Evolutionary conservation across 208 protist species (phyloP), one percentile per base, ranked within the genome.

Genomic region (Leishmania arabica): DNA sequence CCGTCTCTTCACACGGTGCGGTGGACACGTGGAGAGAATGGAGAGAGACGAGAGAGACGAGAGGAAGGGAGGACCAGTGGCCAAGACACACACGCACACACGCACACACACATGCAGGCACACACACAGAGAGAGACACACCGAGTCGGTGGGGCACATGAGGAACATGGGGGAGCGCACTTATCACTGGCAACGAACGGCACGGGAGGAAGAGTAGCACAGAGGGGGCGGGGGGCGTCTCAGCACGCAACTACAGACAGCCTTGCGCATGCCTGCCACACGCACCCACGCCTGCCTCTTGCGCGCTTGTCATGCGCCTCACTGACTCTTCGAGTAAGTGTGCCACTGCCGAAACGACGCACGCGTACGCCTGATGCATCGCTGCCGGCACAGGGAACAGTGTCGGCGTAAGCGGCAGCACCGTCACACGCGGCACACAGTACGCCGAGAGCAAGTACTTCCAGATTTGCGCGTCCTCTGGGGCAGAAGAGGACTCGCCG

Each of bases 381-480:
- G 88, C 87, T 45, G 86, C 80, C 5, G 73, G 21, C 17, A 86
- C 75, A 4, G 86, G 75, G 68, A 91, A 90, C 3, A 84, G 81
- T 24, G 69, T 65, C 54, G 84, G 90, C 1, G 84, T 81, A 3
- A 93, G 88, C n/a, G 88, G 84, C 7, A 91, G 66, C 40, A 91
- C 84, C 68, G 73, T 77, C 47, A 91, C 80, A 1, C 49, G 74
- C 9, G 89, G 89, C 24, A 84, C 80, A n/a, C 84, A 85, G 45
- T 34, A 82, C 37, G 42, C 21, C 21, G 54, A 21, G 8, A 80
- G 40, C 8, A 83, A 21, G 15, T 49, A n/a, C 15, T 17, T 17
- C 7, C 70, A 54, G 1, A 53, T 37, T 9, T 3, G 2, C 68
- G 0, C 0, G 31, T 64, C 49, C 21, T 49, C 54, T 19, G 2